phyloP scores from a whole-genome alignment of 805 yeast genomes.

The Kregervanrija delftensis region DNA sequence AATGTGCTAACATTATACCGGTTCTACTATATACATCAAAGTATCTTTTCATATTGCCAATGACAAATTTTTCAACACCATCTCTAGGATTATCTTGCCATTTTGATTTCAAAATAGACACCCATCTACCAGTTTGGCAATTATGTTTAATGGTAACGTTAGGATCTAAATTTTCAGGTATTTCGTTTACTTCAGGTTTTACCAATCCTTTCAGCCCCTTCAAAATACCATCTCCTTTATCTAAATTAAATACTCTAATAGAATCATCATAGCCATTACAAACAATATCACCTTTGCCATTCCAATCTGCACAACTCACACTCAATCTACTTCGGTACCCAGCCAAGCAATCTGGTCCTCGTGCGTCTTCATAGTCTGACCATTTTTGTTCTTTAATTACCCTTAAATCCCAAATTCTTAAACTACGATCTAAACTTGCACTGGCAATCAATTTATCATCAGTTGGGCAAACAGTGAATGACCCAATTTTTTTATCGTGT shows the following conservation, averaged over 20 bases:
- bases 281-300: slow-evolving; percentile 57
- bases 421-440: slow-evolving; percentile 79
- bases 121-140: slow-evolving; percentile 98
- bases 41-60: slow-evolving; percentile 88
- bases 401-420: slow-evolving; percentile 85
- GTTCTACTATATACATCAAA: slow-evolving; percentile 74
- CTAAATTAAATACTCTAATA: slow-evolving; percentile 60
- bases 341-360: slow-evolving; percentile 49
- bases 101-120: slow-evolving; percentile 77
- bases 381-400: slow-evolving; percentile 40
- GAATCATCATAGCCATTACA: slow-evolving; percentile 93
- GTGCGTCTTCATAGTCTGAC: slow-evolving; percentile 47
- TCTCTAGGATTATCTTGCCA: slow-evolving; percentile 78
- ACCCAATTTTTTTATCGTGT: slow-evolving; percentile 90
- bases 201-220: slow-evolving; percentile 8
- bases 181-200: slow-evolving; percentile 17
- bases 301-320: slow-evolving; percentile 83
- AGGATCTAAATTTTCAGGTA: slow-evolving; percentile 47
- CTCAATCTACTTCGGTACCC: slow-evolving; percentile 70
- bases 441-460: slow-evolving; percentile 65
- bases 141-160: slow-evolving; percentile 67
- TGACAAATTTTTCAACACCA: slow-evolving; percentile 73
- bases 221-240: slow-evolving; percentile 24
- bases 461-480: slow-evolving; percentile 73
- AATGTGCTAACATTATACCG: slow-evolving; percentile 75